Percentiles rank a stretch among this genome's conserved stretches.
phyloP scores from a whole-genome alignment of 1,284 basidiomycete species.

The Vanrija humicola region DNA sequence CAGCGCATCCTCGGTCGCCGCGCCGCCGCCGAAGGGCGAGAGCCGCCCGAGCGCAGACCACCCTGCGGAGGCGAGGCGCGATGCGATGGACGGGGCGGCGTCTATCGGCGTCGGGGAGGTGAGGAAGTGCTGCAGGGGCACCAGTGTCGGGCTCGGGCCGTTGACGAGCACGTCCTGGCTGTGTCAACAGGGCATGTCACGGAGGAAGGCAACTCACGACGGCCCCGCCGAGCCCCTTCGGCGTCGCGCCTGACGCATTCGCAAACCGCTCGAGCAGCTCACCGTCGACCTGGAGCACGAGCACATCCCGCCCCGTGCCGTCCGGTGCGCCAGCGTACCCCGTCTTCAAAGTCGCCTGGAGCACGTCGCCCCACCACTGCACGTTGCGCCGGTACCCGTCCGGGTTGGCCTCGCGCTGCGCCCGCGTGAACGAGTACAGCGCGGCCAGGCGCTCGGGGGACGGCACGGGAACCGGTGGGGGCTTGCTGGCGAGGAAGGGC shows the following conservation, averaged over 20 bases:
- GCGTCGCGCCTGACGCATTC: constrained; percentile 53
- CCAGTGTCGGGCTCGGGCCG: constrained; percentile 41
- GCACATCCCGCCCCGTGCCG: constrained; percentile 49
- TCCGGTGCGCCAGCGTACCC: constrained; percentile 56
- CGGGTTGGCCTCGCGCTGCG: constrained; percentile 78
- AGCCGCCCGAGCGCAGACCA: constrained; percentile 64
- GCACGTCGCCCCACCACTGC: constrained; percentile 76
- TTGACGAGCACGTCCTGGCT: constrained; percentile 27
- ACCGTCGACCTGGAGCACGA: constrained; percentile 64
- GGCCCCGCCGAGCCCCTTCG: constrained; percentile 72
- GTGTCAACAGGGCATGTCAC: neutral
- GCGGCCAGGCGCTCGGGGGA: constrained; percentile 63
- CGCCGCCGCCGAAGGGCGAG: constrained; percentile 55
- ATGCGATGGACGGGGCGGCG: constrained; percentile 64
- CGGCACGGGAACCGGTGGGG: constrained; percentile 37
- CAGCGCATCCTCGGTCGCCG: constrained; percentile 57
- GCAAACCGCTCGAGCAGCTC: constrained; percentile 61
- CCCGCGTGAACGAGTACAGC: constrained; percentile 80
- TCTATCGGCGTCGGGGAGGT: constrained; percentile 61
- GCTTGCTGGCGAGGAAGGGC: constrained; percentile 23
- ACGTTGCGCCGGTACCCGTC: constrained; percentile 74
- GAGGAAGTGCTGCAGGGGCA: constrained; percentile 60
- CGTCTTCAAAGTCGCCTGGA: constrained; percentile 60
- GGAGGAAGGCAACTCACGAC: constrained; percentile 59
- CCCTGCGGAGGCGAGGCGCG: constrained; percentile 69